Evolutionary conservation across 1,284 basidiomycete species (phyloP).

Genomic region (Rhodotorula sp.): DNA sequence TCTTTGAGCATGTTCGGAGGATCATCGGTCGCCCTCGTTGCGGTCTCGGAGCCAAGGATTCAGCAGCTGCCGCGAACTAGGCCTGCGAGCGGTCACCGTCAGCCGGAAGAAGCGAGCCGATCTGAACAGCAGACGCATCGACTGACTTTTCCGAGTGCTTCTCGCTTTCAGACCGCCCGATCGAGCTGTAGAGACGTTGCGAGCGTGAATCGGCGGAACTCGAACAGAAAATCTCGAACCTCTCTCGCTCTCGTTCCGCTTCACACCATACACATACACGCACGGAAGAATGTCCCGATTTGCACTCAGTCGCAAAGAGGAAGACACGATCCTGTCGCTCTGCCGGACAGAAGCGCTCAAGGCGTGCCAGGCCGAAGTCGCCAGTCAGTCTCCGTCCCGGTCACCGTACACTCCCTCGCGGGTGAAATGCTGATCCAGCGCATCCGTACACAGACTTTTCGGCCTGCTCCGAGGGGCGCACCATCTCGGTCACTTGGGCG

Average conservation of each 20-base stretch:
- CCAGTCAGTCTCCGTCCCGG: slow-evolving; percentile 20
- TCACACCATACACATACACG: neutral
- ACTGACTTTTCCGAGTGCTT: neutral
- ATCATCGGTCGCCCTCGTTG: slow-evolving; percentile 12
- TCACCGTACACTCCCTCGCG: neutral
- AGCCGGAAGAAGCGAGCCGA: neutral
- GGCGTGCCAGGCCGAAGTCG: slow-evolving; percentile 36
- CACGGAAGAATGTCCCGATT: slow-evolving; percentile 23
- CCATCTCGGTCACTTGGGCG: slow-evolving; percentile 41
- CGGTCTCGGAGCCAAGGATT: too few relatives aligned
- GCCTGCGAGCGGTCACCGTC: neutral
- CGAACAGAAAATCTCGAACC: neutral
- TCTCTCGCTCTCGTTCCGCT: neutral
- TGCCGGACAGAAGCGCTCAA: slow-evolving; percentile 39
- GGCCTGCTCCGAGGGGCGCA: slow-evolving; percentile 41
- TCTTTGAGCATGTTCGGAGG: slow-evolving; percentile 4
- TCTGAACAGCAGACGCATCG: neutral
- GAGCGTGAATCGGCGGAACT: too few relatives aligned
- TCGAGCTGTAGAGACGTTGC: neutral
- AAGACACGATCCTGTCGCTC: slow-evolving; percentile 39
- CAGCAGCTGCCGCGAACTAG: neutral
- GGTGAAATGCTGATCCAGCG: neutral
- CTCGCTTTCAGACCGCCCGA: neutral
- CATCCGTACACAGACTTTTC: slow-evolving; percentile 32
- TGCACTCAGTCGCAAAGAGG: slow-evolving; percentile 40